phyloP scores from a whole-genome alignment of 169 alveolate genomes.

The Cryptosporidium felis region DNA sequence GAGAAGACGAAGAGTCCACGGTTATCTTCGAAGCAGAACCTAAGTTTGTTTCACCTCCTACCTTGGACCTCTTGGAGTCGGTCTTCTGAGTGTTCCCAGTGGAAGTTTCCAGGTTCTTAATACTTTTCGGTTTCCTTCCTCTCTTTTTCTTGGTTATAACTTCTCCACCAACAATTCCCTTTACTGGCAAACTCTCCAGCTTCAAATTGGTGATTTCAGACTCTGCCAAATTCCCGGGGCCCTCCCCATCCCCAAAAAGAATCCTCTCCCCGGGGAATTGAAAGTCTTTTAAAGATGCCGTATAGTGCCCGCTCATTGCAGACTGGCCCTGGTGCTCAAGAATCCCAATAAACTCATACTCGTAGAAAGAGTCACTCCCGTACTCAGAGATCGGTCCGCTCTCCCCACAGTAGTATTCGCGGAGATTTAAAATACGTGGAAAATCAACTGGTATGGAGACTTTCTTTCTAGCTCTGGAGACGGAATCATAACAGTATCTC shows the following conservation, averaged over 20 bases:
- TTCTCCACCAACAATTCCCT: neutral
- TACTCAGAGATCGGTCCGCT: neutral
- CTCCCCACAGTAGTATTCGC: neutral
- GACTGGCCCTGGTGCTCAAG: conserved; percentile 69
- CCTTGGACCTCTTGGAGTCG: conserved; percentile 17
- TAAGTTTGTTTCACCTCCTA: neutral
- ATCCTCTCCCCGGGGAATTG: neutral
- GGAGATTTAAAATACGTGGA: conserved; percentile 14
- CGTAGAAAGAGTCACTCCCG: neutral
- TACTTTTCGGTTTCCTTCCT: conserved; percentile 13
- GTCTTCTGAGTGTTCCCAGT: neutral
- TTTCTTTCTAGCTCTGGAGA: conserved; percentile 47
- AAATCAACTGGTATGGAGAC: conserved; percentile 59
- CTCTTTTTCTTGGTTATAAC: conserved; percentile 9
- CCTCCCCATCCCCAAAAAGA: too few relatives aligned
- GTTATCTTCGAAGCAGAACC: too few relatives aligned
- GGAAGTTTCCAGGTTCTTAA: neutral
- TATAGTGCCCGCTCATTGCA: conserved; percentile 67
- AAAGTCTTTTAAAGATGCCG: conserved; percentile 63
- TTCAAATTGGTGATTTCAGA: too few relatives aligned
- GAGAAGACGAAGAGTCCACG: conserved; percentile 7
- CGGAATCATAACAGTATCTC: conserved; percentile 47
- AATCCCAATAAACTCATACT: conserved; percentile 66
- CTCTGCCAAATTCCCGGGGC: too few relatives aligned
- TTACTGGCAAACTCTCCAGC: too few relatives aligned